Conservation (phyloP, 257 asterid species). For the Solanum sitiens region DNA sequence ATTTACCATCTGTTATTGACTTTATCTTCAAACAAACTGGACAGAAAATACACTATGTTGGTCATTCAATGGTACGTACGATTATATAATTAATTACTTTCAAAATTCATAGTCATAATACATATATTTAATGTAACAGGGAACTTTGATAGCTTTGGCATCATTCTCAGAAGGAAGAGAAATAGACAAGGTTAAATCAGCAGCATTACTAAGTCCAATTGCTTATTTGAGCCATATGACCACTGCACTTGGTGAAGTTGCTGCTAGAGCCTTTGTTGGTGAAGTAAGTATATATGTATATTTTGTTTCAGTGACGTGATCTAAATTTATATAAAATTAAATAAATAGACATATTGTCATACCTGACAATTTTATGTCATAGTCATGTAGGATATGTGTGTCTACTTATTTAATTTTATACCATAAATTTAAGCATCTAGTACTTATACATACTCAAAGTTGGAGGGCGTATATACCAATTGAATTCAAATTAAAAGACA, state of each 20-base stretch:
- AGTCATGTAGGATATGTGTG: background rate
- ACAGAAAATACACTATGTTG: conserved; percentile 45
- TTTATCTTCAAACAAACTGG: conserved; percentile 40
- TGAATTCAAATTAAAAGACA: background rate
- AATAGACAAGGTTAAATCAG: conserved; percentile 58
- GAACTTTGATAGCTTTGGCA: conserved; percentile 58
- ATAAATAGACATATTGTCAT: background rate
- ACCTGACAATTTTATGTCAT: too few species aligned
- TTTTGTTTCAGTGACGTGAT: too few species aligned
- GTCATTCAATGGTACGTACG: conserved; percentile 52
- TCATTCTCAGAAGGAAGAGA: conserved; percentile 49
- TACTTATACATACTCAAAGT: too few species aligned
- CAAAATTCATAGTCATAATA: background rate
- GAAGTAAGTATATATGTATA: conserved; percentile 29
- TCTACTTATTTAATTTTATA: too few species aligned
- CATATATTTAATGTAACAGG: conserved; percentile 16
- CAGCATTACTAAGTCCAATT: conserved; percentile 54
- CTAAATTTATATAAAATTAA: too few species aligned
- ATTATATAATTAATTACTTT: background rate
- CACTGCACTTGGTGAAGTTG: conserved; percentile 37
- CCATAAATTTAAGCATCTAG: too few species aligned
- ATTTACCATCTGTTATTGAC: conserved; percentile 36
- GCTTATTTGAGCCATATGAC: conserved; percentile 63
- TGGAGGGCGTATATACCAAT: too few species aligned
- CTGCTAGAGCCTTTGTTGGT: conserved; percentile 42